Percentiles rank a stretch among this genome's conserved stretches.
Evolutionary conservation across 1,284 basidiomycete species (phyloP).

Genomic region (Acaromyces ingoldii): DNA sequence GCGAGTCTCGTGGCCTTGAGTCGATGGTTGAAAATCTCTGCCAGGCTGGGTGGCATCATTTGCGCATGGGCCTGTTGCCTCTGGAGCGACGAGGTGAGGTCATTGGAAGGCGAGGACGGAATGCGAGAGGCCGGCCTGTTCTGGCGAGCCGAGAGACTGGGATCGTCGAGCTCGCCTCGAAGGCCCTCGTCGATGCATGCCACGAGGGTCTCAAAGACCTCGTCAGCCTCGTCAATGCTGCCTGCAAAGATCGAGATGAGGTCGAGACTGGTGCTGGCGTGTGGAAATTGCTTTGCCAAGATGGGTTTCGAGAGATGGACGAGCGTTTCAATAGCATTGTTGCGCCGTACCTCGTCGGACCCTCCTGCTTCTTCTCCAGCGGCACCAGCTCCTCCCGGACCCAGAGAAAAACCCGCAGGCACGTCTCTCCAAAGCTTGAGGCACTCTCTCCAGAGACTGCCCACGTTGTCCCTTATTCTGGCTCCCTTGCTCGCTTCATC

Average conservation of each 20-base stretch:
- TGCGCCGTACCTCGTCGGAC: slow-evolving; percentile 26
- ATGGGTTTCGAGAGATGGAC: slow-evolving; percentile 36
- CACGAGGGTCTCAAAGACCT: slow-evolving; percentile 39
- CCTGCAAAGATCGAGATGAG: slow-evolving; percentile 41
- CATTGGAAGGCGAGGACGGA: background rate
- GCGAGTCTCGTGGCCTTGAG: slow-evolving; percentile 25
- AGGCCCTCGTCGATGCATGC: slow-evolving; percentile 33
- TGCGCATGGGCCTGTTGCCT: background rate
- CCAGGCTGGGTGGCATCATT: background rate
- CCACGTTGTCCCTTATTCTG: slow-evolving; percentile 36
- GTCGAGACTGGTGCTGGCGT: slow-evolving; percentile 27
- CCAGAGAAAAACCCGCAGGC: slow-evolving; percentile 16
- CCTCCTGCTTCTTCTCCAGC: slow-evolving; percentile 11
- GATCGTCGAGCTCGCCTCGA: slow-evolving; percentile 13
- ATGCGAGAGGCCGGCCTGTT: background rate
- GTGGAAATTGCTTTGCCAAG: slow-evolving; percentile 36
- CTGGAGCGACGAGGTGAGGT: background rate
- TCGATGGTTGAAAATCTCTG: background rate
- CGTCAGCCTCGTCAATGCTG: slow-evolving; percentile 47
- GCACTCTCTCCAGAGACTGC: slow-evolving; percentile 40
- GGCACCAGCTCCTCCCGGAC: background rate
- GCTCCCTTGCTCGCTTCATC: slow-evolving; percentile 25
- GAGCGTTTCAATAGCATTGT: slow-evolving; percentile 39
- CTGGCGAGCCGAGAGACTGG: background rate
- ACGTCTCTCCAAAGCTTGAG: slow-evolving; percentile 8